Base-by-base conservation (phyloP, 2,329 filamentous ascomycete species). In the Trematosphaeria pertusa region DNA sequence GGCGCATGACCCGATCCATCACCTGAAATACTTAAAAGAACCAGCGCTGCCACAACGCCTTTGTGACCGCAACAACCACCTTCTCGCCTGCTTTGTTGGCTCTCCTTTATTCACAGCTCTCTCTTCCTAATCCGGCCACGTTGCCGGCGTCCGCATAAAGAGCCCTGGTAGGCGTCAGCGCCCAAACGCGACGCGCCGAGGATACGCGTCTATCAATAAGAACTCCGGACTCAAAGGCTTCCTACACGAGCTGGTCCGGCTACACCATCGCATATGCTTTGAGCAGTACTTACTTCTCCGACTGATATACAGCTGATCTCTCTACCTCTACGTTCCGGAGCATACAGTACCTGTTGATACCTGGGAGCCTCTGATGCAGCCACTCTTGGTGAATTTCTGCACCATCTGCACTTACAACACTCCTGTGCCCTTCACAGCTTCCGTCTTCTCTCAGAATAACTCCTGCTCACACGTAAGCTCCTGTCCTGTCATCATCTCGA, bases 391-490 rank as follows among this genome's bases (percentile, higher is more conserved):
- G 21, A 71, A 74, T 59, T 62, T 70, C 53, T 74, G 72, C 63
- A 50, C 58, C 39, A 40, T 43, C 34, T 74, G 71, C 61, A 64
- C 61, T 46, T 70, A 69, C 52, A 69, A 69, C 49, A 71, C 73
- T 26, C 63, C 73, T 37, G 64, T 76, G 20, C 58, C 69, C 22
- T 75, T 73, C 56, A 72, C 73, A 46, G 62, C 71, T 34, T 67
- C 68, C 33, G 71, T 75, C 34, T 78, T 77, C 61, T 75, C 71
- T 19, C 62, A 75, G 52, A 72, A 74, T 44, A 70, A 76, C 35
- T 62, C 64, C 49, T 78, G 75, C 67, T 72, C 64, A 42, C 69
- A 78, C 61, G 76, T 78, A 78, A 74, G 75, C 57, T 52, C 48
- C 37, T 46, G 38, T n/a, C 35, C 47, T 42, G 41, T 30, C 39